Evolutionary conservation across 371 early-diverging fungal species (phyloP).

Genomic region (Mucor indicus): DNA sequence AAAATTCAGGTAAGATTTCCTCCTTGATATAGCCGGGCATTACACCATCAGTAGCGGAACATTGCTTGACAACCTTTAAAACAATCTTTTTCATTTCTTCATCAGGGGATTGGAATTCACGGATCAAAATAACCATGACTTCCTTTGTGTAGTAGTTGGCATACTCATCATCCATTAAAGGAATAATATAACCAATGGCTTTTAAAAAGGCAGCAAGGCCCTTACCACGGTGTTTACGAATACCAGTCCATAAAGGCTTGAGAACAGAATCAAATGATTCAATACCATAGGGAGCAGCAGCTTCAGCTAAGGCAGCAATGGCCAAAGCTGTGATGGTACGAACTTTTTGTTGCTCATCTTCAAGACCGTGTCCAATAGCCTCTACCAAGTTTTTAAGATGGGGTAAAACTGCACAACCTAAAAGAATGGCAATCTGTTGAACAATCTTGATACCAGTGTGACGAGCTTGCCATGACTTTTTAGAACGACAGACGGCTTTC

Average conservation of each 20-base stretch:
- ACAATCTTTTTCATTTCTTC: constrained; percentile 98
- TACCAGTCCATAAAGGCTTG: constrained; percentile 90
- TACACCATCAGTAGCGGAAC: constrained; percentile 93
- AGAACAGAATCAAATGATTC: constrained; percentile 93
- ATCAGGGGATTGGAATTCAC: constrained; percentile 96
- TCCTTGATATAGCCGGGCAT: constrained; percentile 79
- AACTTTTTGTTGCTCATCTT: constrained; percentile 96
- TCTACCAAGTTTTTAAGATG: constrained; percentile 92
- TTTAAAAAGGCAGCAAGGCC: constrained; percentile 97
- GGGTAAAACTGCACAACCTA: constrained; percentile 94
- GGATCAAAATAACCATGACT: constrained; percentile 87
- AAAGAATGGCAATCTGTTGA: constrained; percentile 91
- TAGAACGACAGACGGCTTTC: constrained; percentile 92
- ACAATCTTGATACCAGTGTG: constrained; percentile 98
- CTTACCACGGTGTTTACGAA: constrained; percentile 93
- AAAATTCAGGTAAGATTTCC: constrained; percentile 92
- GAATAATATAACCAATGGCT: constrained; percentile 96
- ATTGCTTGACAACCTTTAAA: constrained; percentile 94
- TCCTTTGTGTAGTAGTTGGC: constrained; percentile 92
- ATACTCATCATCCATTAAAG: constrained; percentile 94
- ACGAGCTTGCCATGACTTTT: constrained; percentile 97
- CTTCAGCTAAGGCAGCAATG: constrained; percentile 94
- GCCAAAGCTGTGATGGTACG: constrained; percentile 94
- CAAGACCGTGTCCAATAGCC: constrained; percentile 86
- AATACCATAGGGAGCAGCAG: constrained; percentile 97